phyloP scores from a whole-genome alignment of 371 early-diverging fungal species.

The Zopfochytrium polystomum region DNA sequence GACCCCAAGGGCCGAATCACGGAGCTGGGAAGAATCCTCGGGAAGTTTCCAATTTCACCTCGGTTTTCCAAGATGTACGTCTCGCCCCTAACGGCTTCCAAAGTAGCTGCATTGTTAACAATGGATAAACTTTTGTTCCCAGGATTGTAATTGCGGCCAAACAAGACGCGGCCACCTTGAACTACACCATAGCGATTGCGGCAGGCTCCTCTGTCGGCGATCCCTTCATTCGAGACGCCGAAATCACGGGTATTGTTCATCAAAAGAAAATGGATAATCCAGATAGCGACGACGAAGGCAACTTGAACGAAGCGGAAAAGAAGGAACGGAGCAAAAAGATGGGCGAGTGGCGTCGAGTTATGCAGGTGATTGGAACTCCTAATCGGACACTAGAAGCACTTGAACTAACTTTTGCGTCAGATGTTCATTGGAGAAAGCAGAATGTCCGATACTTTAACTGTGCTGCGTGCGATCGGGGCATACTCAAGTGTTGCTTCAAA shows the following conservation, averaged over 20 bases:
- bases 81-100: too few species aligned
- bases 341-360: conserved; percentile 36
- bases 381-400: too few species aligned
- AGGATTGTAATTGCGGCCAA: conserved; percentile 73
- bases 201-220: conserved; percentile 90
- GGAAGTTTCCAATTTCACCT: conserved; percentile 91
- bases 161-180: conserved; percentile 74
- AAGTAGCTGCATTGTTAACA: too few species aligned
- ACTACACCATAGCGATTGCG: conserved; percentile 85
- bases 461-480: conserved; percentile 85
- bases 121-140: too few species aligned
- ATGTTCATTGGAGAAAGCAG: conserved; percentile 65
- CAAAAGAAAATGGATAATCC: neutral
- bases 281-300: conserved; percentile 28
- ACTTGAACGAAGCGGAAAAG: conserved; percentile 25
- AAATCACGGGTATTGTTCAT: conserved; percentile 17
- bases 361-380: conserved; percentile 40
- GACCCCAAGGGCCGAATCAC: conserved; percentile 56
- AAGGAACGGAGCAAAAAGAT: conserved; percentile 32
- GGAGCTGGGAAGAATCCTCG: conserved; percentile 83
- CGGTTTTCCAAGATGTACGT: conserved; percentile 88
- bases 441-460: conserved; percentile 76
- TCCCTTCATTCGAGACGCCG: conserved; percentile 62
- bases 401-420: conserved; percentile 13
- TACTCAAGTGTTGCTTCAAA: conserved; percentile 65